Conservation (phyloP, 1,139 yeast species). For the Candida sojae region DNA sequence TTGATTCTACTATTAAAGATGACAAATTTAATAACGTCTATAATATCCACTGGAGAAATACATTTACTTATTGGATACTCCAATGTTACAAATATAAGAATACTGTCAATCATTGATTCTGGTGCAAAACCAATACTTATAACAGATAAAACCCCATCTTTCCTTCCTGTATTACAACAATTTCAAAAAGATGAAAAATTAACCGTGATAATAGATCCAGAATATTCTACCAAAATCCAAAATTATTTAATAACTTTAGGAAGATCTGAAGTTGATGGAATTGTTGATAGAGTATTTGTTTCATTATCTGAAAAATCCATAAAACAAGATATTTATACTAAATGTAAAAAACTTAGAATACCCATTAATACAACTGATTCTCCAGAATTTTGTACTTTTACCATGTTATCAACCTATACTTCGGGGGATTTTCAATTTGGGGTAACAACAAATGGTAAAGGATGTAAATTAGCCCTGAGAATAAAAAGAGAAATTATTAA, state of each 20-base stretch:
- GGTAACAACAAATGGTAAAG: constrained; percentile 84
- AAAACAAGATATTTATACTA: constrained; percentile 42
- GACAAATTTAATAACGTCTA: constrained; percentile 49
- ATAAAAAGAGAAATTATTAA: constrained; percentile 73
- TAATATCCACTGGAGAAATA: constrained; percentile 51
- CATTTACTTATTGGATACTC: constrained; percentile 63
- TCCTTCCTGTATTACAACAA: constrained; percentile 23
- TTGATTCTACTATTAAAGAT: constrained; percentile 14
- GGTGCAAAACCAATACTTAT: constrained; percentile 64
- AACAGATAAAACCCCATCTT: constrained; percentile 19
- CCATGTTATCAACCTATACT: constrained; percentile 68
- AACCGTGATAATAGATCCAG: constrained; percentile 16
- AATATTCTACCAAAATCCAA: background rate
- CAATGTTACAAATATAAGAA: constrained; percentile 53
- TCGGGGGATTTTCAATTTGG: constrained; percentile 83
- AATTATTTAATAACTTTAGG: constrained; percentile 42
- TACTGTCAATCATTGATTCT: constrained; percentile 47
- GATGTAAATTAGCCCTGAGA: constrained; percentile 83
- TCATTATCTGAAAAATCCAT: constrained; percentile 32
- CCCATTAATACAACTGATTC: constrained; percentile 82
- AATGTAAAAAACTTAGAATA: constrained; percentile 63
- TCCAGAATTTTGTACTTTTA: constrained; percentile 72
- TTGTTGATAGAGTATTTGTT: constrained; percentile 79
- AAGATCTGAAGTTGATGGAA: constrained; percentile 56
- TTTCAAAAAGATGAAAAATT: constrained; percentile 24